phyloP scores from a whole-genome alignment of 129 eudicot genomes.

The Heracleum sosnowskyi region DNA sequence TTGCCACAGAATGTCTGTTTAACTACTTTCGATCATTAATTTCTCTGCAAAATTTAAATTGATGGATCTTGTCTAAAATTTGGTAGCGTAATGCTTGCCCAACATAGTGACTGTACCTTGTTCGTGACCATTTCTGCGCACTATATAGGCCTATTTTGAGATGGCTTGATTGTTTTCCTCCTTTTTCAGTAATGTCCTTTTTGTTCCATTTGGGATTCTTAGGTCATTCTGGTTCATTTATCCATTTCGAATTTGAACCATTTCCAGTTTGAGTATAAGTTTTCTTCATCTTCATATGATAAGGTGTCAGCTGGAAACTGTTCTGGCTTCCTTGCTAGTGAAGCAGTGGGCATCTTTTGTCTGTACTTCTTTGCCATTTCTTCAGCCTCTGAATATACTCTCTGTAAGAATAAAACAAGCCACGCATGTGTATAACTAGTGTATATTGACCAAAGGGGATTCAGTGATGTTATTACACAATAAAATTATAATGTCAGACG shows the following conservation, averaged over 20 bases:
- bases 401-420: slow-evolving; percentile 31
- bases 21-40: not conserved
- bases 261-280: slow-evolving; percentile 73
- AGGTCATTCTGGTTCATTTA: slow-evolving; percentile 19
- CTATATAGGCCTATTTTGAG: not conserved
- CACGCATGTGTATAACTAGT: not conserved
- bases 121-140: not conserved
- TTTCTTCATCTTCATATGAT: slow-evolving; percentile 59
- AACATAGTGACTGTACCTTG: not conserved
- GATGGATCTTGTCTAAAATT: not conserved
- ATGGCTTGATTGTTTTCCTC: not conserved
- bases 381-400: slow-evolving; percentile 74
- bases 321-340: slow-evolving; percentile 37
- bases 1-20: not conserved
- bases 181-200: not conserved
- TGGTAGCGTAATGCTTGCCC: not conserved
- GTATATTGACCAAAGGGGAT: not conserved
- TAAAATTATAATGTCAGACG: not conserved
- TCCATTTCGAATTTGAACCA: slow-evolving; percentile 71
- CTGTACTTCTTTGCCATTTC: slow-evolving; percentile 84
- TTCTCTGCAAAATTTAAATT: not conserved
- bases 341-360: slow-evolving; percentile 39
- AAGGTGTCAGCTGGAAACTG: slow-evolving; percentile 29
- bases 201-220: not conserved
- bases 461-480: not conserved